phyloP scores from a whole-genome alignment of 1,139 yeast species.

The Candida frijolesensis region DNA sequence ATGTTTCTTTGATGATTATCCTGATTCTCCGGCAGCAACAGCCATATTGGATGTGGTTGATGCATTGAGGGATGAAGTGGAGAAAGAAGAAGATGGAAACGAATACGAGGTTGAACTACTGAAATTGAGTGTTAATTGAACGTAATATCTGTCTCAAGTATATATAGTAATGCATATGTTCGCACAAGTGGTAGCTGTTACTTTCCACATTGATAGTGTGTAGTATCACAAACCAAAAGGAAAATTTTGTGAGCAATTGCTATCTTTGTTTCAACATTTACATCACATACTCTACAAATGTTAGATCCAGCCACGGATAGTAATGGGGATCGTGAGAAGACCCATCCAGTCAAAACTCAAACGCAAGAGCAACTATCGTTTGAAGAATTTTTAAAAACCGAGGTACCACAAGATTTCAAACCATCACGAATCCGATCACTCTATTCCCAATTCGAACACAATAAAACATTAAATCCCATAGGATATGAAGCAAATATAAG shows the following conservation, averaged over 20 bases:
- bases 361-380: slow-evolving; percentile 7
- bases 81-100: slow-evolving; percentile 15
- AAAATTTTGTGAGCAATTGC: too few species aligned
- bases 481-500: slow-evolving; percentile 71
- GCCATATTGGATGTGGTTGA: slow-evolving; percentile 87
- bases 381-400: slow-evolving; percentile 19
- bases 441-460: slow-evolving; percentile 59
- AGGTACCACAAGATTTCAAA: slow-evolving; percentile 34
- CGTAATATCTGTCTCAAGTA: background rate
- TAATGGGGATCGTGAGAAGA: background rate
- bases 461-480: slow-evolving; percentile 58
- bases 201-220: background rate
- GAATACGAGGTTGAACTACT: slow-evolving; percentile 12
- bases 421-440: slow-evolving; percentile 59
- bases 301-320: background rate
- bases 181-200: background rate
- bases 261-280: background rate
- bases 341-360: background rate
- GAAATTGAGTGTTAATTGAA: slow-evolving; percentile 13
- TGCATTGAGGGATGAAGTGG: slow-evolving; percentile 51
- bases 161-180: background rate
- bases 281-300: background rate
- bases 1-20: slow-evolving; percentile 77
- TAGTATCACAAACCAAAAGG: too few species aligned
- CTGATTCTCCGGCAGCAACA: slow-evolving; percentile 91